Percentiles rank a stretch among this genome's conserved stretches.
Conservation (phyloP, 2,329 filamentous ascomycete species). For the Clonostachys rhizophaga region DNA sequence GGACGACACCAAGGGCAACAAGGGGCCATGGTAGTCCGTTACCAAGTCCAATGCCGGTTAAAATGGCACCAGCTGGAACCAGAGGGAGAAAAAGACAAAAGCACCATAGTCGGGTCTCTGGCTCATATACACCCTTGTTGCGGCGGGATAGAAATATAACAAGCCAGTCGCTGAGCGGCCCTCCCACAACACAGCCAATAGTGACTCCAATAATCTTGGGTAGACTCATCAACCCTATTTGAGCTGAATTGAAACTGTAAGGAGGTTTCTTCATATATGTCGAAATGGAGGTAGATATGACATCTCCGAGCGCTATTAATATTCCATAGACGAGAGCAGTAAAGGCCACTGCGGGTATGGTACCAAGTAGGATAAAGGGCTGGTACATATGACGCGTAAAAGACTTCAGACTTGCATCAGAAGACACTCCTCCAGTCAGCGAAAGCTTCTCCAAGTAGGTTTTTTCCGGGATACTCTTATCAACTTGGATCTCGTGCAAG, state of each 20-base stretch:
- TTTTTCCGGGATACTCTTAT: conserved; percentile 26
- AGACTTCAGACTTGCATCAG: too few relatives aligned
- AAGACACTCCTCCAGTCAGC: conserved; percentile 1
- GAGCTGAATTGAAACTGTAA: conserved; percentile 28
- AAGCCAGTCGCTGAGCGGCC: conserved; percentile 25
- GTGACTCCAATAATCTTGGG: conserved; percentile 30
- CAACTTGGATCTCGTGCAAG: not conserved
- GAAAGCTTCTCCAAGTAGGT: conserved; percentile 33
- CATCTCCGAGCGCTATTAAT: too few relatives aligned
- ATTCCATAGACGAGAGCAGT: too few relatives aligned
- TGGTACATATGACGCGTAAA: too few relatives aligned
- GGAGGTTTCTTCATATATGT: conserved; percentile 17
- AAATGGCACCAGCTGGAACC: not conserved
- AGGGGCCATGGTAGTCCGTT: too few relatives aligned
- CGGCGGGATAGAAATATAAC: conserved; percentile 24
- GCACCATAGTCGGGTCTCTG: conserved; percentile 35
- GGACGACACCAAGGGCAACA: conserved; percentile 26
- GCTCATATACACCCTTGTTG: conserved; percentile 33
- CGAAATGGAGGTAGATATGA: conserved; percentile 7
- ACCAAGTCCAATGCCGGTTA: too few relatives aligned
- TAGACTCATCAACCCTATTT: conserved; percentile 30
- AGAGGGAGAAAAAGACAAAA: conserved; percentile 1
- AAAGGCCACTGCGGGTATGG: too few relatives aligned
- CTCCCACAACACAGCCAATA: conserved; percentile 21
- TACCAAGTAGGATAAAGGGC: too few relatives aligned